Conservation (phyloP, 768 basidiomycete species). For the Podaxis sp. region DNA sequence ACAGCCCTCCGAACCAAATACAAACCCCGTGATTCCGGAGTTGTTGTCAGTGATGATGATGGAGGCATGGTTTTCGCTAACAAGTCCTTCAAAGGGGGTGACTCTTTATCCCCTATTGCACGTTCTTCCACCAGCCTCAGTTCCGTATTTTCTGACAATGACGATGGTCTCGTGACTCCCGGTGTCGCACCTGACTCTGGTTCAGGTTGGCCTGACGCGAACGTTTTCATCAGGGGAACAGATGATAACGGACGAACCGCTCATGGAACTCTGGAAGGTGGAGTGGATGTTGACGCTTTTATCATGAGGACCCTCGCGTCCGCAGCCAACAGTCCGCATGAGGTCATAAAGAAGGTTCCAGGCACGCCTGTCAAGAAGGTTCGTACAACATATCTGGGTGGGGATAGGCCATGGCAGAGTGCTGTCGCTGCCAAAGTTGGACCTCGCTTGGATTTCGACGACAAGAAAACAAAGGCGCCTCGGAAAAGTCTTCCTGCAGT, state of each 20-base stretch:
- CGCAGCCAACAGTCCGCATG: slow-evolving; percentile 48
- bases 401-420: slow-evolving; percentile 77
- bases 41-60: slow-evolving; percentile 64
- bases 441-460: slow-evolving; percentile 44
- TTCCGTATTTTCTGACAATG: slow-evolving; percentile 59
- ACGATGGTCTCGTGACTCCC: slow-evolving; percentile 73
- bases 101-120: slow-evolving; percentile 44
- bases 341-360: slow-evolving; percentile 61
- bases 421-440: slow-evolving; percentile 72
- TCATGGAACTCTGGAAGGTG: slow-evolving; percentile 24
- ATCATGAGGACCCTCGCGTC: slow-evolving; percentile 68
- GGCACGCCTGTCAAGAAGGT: slow-evolving; percentile 82
- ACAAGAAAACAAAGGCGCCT: slow-evolving; percentile 40
- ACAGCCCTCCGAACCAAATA: slow-evolving; percentile 63
- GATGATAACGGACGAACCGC: slow-evolving; percentile 33
- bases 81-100: slow-evolving; percentile 17
- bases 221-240: slow-evolving; percentile 39
- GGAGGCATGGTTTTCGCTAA: slow-evolving; percentile 20
- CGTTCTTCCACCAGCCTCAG: slow-evolving; percentile 63
- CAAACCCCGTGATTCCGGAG: slow-evolving; percentile 67
- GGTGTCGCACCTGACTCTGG: slow-evolving; percentile 48
- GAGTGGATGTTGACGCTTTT: slow-evolving; percentile 62
- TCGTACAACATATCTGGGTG: slow-evolving; percentile 56
- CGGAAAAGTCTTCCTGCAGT: slow-evolving; percentile 78
- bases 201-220: slow-evolving; percentile 64